Evolutionary conservation across 139 green algal genomes (phyloP).

Genomic region (Chlorella ohadii): DNA sequence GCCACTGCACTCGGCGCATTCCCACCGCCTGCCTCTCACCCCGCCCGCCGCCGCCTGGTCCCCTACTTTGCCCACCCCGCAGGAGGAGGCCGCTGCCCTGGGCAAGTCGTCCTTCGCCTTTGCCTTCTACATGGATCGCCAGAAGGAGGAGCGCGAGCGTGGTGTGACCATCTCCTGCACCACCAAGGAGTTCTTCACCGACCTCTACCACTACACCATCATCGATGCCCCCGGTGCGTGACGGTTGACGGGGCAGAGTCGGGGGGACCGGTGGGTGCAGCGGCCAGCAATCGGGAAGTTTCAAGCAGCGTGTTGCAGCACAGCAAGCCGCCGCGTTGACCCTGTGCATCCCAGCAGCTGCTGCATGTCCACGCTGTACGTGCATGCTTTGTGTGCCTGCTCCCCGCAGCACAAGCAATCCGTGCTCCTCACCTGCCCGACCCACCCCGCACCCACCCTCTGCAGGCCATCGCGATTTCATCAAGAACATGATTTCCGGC

Average conservation of each 20-base stretch:
- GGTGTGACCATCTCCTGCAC: slow-evolving; percentile 97
- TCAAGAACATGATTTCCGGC: slow-evolving; percentile 99
- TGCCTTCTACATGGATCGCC: slow-evolving; percentile 92
- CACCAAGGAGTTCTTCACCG: slow-evolving; percentile 99
- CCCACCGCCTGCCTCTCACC: background rate
- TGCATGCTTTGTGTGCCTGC: too few relatives aligned
- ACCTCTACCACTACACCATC: slow-evolving; percentile 99
- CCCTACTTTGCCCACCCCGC: background rate
- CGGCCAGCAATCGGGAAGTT: background rate
- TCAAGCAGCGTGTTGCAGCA: too few relatives aligned
- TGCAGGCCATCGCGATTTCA: slow-evolving; percentile 97
- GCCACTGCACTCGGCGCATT: too few relatives aligned
- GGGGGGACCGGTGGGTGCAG: background rate
- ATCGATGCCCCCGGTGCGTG: slow-evolving; percentile 88
- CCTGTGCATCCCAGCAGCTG: too few relatives aligned
- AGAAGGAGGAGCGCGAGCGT: slow-evolving; percentile 96
- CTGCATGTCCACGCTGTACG: too few relatives aligned
- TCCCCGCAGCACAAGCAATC: background rate
- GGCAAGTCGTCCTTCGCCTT: slow-evolving; percentile 81
- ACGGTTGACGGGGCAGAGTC: background rate
- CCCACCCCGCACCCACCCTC: background rate
- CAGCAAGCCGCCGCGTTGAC: too few relatives aligned
- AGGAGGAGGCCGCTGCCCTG: slow-evolving; percentile 77
- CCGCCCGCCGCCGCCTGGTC: background rate
- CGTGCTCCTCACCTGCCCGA: background rate